phyloP scores from a whole-genome alignment of 305 asterid species.

The Vinca major region DNA sequence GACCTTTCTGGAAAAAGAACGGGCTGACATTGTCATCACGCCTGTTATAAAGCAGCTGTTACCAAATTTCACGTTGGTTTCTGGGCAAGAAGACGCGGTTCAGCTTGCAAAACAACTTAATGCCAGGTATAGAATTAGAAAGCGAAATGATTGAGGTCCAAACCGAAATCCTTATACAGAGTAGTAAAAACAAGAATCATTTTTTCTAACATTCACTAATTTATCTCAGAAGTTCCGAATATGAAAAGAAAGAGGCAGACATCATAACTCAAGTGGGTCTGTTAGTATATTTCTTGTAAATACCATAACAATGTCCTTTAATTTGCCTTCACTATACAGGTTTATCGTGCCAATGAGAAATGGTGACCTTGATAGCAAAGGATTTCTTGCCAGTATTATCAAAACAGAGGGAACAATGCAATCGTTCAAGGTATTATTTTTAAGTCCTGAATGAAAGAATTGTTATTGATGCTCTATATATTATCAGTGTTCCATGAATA shows the following conservation, averaged over 20 bases:
- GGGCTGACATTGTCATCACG: slow-evolving; percentile 66
- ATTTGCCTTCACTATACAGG: slow-evolving; percentile 30
- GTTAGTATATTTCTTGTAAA: background rate
- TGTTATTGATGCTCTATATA: background rate
- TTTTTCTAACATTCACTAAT: background rate
- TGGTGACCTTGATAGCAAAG: slow-evolving; percentile 83
- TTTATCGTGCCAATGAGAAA: slow-evolving; percentile 71
- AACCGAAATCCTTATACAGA: background rate
- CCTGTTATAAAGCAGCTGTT: slow-evolving; percentile 80
- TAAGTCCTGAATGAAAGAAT: background rate
- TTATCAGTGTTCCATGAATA: background rate
- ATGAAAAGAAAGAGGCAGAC: background rate
- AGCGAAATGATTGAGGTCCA: background rate
- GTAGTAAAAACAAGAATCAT: background rate
- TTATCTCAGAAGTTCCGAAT: background rate
- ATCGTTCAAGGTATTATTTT: slow-evolving; percentile 61
- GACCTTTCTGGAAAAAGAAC: slow-evolving; percentile 38
- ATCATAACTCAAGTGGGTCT: background rate
- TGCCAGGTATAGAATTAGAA: slow-evolving; percentile 44
- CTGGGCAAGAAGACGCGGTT: slow-evolving; percentile 92
- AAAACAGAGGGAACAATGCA: slow-evolving; percentile 55
- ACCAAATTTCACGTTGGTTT: slow-evolving; percentile 64
- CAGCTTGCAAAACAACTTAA: slow-evolving; percentile 57
- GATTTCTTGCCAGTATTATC: slow-evolving; percentile 53
- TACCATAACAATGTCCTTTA: background rate